These are phyloP conservation scores for Penicillium sp. DNA, from an alignment of 2,329 filamentous ascomycete genomes.

Conservation along the genomic window DNA sequence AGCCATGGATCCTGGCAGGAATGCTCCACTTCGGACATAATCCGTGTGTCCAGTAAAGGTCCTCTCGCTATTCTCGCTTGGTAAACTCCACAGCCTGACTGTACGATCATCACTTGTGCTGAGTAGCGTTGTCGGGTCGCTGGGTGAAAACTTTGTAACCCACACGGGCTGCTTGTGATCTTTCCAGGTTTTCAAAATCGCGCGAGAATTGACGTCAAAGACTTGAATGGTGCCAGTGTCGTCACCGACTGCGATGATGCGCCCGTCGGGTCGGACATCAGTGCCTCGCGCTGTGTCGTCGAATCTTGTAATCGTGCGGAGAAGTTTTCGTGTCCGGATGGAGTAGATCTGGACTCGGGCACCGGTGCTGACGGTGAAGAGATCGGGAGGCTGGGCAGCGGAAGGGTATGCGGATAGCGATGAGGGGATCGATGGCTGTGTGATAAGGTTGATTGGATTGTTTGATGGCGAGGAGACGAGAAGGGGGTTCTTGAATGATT, in stretches of 20 bases:
- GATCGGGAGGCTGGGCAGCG: constrained; percentile 46
- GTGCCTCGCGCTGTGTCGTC: constrained; percentile 86
- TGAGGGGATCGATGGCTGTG: constrained; percentile 56
- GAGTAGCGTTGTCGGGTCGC: constrained; percentile 80
- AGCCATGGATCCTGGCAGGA: constrained; percentile 66
- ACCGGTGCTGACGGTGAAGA: constrained; percentile 92
- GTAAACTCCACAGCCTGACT: constrained; percentile 89
- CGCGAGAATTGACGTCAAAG: constrained; percentile 84
- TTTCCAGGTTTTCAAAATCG: constrained; percentile 92
- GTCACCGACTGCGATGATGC: constrained; percentile 85
- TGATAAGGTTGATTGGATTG: constrained; percentile 87
- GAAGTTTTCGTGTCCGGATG: constrained; percentile 80
- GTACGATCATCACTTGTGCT: constrained; percentile 90
- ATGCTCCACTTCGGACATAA: constrained; percentile 83
- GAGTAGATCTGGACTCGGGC: constrained; percentile 92
- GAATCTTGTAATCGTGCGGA: constrained; percentile 93
- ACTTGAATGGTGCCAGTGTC: constrained; percentile 91
- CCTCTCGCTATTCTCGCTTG: constrained; percentile 68
- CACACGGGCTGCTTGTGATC: constrained; percentile 93
- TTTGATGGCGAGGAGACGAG: constrained; percentile 87
- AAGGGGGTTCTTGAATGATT: constrained; percentile 85
- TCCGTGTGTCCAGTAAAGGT: constrained; percentile 85
- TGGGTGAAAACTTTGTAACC: constrained; percentile 85
- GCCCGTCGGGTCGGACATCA: constrained; percentile 81
- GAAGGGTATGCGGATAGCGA: constrained; percentile 39